Percentiles rank a stretch among this genome's conserved stretches.
phyloP scores from a whole-genome alignment of 1,139 yeast genomes.

The Geotrichum bryndzae region DNA sequence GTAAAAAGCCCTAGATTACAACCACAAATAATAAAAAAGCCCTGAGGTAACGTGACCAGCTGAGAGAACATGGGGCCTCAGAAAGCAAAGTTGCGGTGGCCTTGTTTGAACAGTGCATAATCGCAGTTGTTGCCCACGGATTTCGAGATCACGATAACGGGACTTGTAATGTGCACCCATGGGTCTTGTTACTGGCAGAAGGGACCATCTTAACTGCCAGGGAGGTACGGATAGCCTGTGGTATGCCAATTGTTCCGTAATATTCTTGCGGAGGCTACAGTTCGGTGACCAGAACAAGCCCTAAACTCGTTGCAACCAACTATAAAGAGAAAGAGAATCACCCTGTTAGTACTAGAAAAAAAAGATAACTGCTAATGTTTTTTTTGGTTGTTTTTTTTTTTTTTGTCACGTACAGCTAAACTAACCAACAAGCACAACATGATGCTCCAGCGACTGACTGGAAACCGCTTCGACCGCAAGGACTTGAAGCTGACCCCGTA shows the following conservation, averaged over 20 bases:
- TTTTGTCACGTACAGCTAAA: constrained; percentile 30
- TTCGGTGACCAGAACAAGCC: constrained; percentile 7
- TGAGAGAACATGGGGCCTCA: not conserved
- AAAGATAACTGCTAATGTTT: not conserved
- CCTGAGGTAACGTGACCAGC: not conserved
- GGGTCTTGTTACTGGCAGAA: not conserved
- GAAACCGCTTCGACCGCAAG: constrained; percentile 44
- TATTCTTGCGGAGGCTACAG: not conserved
- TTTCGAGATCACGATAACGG: not conserved
- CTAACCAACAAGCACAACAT: constrained; percentile 37
- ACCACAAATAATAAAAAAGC: not conserved
- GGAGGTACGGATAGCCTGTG: not conserved
- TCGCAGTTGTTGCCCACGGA: not conserved
- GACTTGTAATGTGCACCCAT: not conserved
- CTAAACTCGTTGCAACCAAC: constrained; percentile 14
- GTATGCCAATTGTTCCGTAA: too few relatives aligned
- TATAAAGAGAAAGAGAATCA: not conserved
- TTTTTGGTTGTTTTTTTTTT: too few relatives aligned
- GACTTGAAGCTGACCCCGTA: constrained; percentile 44
- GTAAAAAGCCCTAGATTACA: not conserved
- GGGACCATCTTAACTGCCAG: not conserved
- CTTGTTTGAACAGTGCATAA: not conserved
- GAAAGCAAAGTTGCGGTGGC: not conserved
- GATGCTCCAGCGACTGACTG: constrained; percentile 42
- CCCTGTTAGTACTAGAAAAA: not conserved